These are phyloP conservation scores for Fennellomyces sp. DNA, from an alignment of 371 early-diverging fungal genomes.

Conservation along the genomic window DNA sequence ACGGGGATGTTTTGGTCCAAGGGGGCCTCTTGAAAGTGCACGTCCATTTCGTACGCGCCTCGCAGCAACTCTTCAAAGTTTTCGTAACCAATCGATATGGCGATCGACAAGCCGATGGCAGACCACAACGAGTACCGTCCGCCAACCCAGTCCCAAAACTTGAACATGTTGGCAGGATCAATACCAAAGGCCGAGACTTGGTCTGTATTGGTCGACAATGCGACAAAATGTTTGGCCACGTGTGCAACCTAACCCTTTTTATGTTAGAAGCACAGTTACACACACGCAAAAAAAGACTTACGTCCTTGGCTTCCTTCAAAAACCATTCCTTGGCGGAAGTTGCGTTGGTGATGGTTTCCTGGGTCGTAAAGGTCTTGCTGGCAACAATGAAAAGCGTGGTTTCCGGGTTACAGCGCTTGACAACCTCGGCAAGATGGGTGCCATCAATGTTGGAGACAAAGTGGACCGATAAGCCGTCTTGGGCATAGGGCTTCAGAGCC, in stretches of 20 bases:
- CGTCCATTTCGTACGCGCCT: slow-evolving; percentile 97
- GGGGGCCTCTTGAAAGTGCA: slow-evolving; percentile 89
- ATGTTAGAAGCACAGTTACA: background rate
- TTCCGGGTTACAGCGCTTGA: slow-evolving; percentile 88
- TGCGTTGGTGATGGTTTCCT: slow-evolving; percentile 98
- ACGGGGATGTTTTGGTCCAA: slow-evolving; percentile 93
- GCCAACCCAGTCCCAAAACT: slow-evolving; percentile 99
- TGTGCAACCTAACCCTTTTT: slow-evolving; percentile 77
- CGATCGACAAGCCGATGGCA: slow-evolving; percentile 97
- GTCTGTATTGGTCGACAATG: slow-evolving; percentile 96
- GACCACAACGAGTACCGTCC: slow-evolving; percentile 99
- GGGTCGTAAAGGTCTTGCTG: slow-evolving; percentile 99
- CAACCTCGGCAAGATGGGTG: slow-evolving; percentile 91
- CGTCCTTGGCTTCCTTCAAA: slow-evolving; percentile 81
- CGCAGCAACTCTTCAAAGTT: slow-evolving; percentile 92
- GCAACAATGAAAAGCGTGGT: slow-evolving; percentile 97
- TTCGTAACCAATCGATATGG: slow-evolving; percentile 94
- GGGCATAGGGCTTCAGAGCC: slow-evolving; percentile 92
- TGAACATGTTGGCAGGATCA: slow-evolving; percentile 93
- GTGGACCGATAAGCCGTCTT: slow-evolving; percentile 79
- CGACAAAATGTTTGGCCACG: slow-evolving; percentile 99
- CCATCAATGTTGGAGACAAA: slow-evolving; percentile 99
- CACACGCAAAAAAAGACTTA: slow-evolving; percentile 38
- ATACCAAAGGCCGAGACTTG: slow-evolving; percentile 94
- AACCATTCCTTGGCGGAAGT: slow-evolving; percentile 95